Conservation (phyloP, 1,284 basidiomycete species). For the Butyriboletus appendiculatus region DNA sequence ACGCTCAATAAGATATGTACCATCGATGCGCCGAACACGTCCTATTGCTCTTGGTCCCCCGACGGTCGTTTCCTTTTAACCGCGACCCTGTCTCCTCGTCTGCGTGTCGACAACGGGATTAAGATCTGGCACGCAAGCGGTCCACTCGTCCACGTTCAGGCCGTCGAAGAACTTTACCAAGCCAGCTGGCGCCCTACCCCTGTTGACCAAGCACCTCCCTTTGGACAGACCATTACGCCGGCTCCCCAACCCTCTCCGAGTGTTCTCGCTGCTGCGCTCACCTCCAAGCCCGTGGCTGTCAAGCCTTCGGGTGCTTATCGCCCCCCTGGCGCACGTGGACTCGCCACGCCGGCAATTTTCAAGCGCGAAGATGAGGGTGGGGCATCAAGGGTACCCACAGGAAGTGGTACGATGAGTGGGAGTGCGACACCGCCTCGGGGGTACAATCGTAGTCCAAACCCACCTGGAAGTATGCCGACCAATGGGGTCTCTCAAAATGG, state of each 20-base stretch:
- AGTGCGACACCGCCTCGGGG: slow-evolving; percentile 56
- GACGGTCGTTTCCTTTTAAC: slow-evolving; percentile 93
- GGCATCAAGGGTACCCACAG: slow-evolving; percentile 46
- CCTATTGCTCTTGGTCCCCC: slow-evolving; percentile 93
- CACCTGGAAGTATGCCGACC: slow-evolving; percentile 23
- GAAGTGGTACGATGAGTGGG: slow-evolving; percentile 46
- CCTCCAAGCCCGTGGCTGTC: slow-evolving; percentile 36
- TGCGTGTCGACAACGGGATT: slow-evolving; percentile 97
- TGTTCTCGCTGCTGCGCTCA: slow-evolving; percentile 45
- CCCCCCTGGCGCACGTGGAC: slow-evolving; percentile 89
- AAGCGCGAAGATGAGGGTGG: slow-evolving; percentile 87
- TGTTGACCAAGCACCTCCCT: slow-evolving; percentile 65
- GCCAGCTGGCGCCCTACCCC: slow-evolving; percentile 80
- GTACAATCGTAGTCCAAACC: slow-evolving; percentile 37
- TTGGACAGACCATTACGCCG: slow-evolving; percentile 72
- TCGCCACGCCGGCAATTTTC: slow-evolving; percentile 82
- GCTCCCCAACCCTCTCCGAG: slow-evolving; percentile 73
- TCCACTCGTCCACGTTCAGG: slow-evolving; percentile 77
- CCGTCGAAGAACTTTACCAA: slow-evolving; percentile 87
- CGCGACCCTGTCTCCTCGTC: slow-evolving; percentile 89
- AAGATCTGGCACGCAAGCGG: slow-evolving; percentile 96
- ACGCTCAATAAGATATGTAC: slow-evolving; percentile 81
- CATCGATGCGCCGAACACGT: slow-evolving; percentile 93
- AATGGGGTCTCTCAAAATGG: slow-evolving; percentile 36
- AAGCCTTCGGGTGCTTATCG: slow-evolving; percentile 85